Evolutionary conservation across 2,329 filamentous ascomycete genomes (phyloP).

Genomic region (Colletotrichum lupini): DNA sequence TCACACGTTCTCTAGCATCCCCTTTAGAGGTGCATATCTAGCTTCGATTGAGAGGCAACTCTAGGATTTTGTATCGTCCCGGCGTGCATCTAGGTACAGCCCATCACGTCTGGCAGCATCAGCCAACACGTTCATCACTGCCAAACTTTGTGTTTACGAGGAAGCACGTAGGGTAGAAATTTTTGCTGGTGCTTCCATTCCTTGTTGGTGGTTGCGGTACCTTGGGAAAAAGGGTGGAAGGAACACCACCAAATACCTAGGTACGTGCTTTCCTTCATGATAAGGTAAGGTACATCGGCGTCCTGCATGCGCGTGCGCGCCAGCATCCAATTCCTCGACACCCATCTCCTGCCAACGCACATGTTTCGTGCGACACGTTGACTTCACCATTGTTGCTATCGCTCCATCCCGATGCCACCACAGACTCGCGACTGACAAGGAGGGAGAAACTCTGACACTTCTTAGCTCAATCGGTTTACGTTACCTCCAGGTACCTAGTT

Average conservation of each 20-base stretch:
- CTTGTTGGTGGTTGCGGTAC: no score
- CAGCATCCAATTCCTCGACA: not conserved
- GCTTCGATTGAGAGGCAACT: no score
- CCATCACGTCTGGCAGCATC: not conserved
- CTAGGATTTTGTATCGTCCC: not conserved
- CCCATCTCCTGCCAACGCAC: not conserved
- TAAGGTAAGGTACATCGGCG: no score
- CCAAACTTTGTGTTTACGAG: no score
- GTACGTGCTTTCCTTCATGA: not conserved
- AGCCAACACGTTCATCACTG: not conserved
- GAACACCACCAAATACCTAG: not conserved
- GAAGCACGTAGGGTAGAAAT: no score
- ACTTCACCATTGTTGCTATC: not conserved
- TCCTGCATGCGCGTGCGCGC: not conserved
- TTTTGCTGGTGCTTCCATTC: no score
- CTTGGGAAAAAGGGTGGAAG: not conserved
- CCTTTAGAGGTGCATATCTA: not conserved
- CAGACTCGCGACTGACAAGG: not conserved
- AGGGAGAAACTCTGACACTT: slow-evolving; percentile 7
- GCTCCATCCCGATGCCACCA: not conserved
- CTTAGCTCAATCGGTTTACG: not conserved
- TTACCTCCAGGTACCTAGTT: not conserved
- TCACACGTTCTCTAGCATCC: not conserved
- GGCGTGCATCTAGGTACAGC: not conserved
- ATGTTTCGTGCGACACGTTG: not conserved